Evolutionary conservation across 208 protist species (phyloP).

Genomic region (Leishmania guyanensis): DNA sequence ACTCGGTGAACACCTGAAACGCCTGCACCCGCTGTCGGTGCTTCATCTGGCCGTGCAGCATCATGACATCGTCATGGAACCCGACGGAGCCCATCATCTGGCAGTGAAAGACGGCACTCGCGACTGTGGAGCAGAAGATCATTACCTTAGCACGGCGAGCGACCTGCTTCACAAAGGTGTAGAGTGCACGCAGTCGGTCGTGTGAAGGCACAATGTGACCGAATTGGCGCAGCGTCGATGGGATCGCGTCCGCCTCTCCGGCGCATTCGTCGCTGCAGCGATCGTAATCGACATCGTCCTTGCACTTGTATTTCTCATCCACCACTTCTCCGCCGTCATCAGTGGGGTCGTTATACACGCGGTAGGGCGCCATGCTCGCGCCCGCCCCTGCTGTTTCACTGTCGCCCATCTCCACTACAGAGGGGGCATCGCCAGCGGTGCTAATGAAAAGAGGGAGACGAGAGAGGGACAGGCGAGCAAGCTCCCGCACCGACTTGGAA

Average conservation of each 20-base stretch:
- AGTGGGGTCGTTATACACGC: constrained; percentile 31
- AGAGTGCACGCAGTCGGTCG: constrained; percentile 85
- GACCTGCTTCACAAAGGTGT: constrained; percentile 97
- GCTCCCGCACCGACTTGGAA: constrained; percentile 87
- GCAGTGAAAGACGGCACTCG: constrained; percentile 97
- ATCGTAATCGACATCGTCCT: not conserved
- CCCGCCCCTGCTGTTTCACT: not conserved
- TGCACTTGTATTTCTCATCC: constrained; percentile 27
- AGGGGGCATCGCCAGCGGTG: constrained; percentile 60
- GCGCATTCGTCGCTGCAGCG: constrained; percentile 19
- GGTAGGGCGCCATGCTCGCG: constrained; percentile 48
- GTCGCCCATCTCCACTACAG: constrained; percentile 37
- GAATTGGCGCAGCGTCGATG: constrained; percentile 81
- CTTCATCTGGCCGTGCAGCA: constrained; percentile 96
- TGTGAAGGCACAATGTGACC: constrained; percentile 74
- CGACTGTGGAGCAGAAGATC: constrained; percentile 98
- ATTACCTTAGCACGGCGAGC: constrained; percentile 96
- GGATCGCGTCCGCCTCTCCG: constrained; percentile 62
- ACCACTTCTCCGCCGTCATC: constrained; percentile 16
- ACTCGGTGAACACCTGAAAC: constrained; percentile 90
- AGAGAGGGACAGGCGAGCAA: constrained; percentile 91
- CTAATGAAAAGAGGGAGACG: constrained; percentile 94
- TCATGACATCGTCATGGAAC: constrained; percentile 96
- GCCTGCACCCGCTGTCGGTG: constrained; percentile 93
- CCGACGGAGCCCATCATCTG: constrained; percentile 99